A percentile compares a stretch with the other conserved stretches of the same genome.
Conservation (phyloP, 345 rosid species). For the Salix arbutifolia region DNA sequence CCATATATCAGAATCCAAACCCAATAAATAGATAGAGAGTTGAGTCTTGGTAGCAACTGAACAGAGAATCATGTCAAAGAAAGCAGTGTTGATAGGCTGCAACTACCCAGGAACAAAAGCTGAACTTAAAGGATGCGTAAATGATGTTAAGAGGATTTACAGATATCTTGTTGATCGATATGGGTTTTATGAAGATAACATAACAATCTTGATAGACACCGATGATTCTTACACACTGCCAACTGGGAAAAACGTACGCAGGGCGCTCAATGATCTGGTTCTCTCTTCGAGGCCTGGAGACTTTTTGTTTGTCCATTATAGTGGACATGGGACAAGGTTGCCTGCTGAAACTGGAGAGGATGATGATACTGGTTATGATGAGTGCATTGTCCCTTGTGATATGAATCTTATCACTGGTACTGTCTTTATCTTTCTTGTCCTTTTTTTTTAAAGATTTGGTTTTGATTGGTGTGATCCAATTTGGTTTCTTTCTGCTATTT, state of each 20-base stretch:
- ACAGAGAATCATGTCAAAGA: slow-evolving; percentile 46
- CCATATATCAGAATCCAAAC: neutral
- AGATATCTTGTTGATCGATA: slow-evolving; percentile 54
- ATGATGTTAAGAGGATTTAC: slow-evolving; percentile 71
- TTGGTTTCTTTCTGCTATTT: neutral
- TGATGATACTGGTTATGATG: slow-evolving; percentile 93
- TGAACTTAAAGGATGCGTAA: slow-evolving; percentile 82
- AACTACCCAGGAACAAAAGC: slow-evolving; percentile 86
- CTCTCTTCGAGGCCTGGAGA: slow-evolving; percentile 61
- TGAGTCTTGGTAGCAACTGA: neutral
- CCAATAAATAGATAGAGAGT: neutral
- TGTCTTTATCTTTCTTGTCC: neutral
- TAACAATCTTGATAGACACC: slow-evolving; percentile 65
- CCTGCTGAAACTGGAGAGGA: slow-evolving; percentile 96
- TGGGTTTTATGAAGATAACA: slow-evolving; percentile 61
- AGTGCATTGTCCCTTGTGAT: slow-evolving; percentile 90
- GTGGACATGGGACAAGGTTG: slow-evolving; percentile 96
- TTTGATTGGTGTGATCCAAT: neutral
- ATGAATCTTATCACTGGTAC: slow-evolving; percentile 91
- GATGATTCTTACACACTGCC: slow-evolving; percentile 59
- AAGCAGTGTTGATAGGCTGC: slow-evolving; percentile 75
- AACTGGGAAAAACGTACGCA: slow-evolving; percentile 72
- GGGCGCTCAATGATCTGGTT: slow-evolving; percentile 48
- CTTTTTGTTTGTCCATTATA: slow-evolving; percentile 71
- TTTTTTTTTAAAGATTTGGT: neutral